Evolutionary conservation across 176 grass and related monocot genomes (phyloP).

Genomic region (Olyra latifolia): DNA sequence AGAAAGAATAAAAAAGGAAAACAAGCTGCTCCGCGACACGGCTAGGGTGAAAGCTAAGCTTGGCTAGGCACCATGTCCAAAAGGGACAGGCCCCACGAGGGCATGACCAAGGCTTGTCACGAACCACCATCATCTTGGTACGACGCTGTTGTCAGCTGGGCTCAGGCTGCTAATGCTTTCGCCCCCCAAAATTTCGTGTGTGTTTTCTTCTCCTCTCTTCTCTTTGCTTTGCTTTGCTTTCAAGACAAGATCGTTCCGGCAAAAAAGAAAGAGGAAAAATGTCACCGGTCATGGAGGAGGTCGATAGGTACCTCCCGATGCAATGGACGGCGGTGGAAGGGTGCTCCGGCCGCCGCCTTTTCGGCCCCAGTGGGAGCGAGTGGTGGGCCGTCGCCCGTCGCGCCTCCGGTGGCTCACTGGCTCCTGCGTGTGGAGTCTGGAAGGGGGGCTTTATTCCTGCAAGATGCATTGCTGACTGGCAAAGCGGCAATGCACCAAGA

Average conservation of each 20-base stretch:
- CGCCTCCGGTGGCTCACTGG: not conserved
- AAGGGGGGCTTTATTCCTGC: not conserved
- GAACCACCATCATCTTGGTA: not conserved
- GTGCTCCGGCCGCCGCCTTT: not conserved
- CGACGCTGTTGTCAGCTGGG: not conserved
- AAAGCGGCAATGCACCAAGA: not conserved
- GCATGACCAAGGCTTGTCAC: not conserved
- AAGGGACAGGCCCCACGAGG: not conserved
- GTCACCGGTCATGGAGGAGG: not conserved
- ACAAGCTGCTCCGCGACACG: not conserved
- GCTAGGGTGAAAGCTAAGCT: not conserved
- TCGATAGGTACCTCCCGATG: not conserved
- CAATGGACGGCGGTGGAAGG: constrained; percentile 21
- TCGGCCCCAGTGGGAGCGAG: not conserved
- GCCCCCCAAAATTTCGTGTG: not conserved
- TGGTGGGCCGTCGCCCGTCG: not conserved
- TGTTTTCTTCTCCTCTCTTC: not conserved
- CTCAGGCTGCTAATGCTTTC: too few species aligned
- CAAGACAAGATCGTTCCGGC: not conserved
- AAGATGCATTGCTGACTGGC: not conserved
- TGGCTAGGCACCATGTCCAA: not conserved
- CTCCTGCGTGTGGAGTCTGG: not conserved
- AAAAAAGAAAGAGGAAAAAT: not conserved
- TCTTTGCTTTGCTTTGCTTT: not conserved
- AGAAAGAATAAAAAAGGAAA: not conserved